Conservation (phyloP, 2,329 filamentous ascomycete species). For the Colletotrichum aenigma region DNA sequence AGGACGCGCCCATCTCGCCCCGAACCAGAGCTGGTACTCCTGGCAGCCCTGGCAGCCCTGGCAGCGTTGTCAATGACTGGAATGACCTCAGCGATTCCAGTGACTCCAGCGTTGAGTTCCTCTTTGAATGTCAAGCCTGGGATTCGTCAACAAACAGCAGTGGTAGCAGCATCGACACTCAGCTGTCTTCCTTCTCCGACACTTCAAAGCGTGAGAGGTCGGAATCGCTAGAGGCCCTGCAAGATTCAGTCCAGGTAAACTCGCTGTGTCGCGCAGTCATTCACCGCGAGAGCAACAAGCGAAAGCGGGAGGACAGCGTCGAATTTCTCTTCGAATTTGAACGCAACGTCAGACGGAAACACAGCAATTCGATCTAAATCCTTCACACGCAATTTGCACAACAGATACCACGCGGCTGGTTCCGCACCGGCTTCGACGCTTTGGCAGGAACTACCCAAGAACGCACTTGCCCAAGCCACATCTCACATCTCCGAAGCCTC, state of each 20-base stretch:
- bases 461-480: background rate
- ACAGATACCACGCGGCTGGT: background rate
- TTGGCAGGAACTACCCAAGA: background rate
- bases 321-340: slow-evolving; percentile 4
- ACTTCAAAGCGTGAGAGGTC: background rate
- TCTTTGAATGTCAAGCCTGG: background rate
- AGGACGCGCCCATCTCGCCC: background rate
- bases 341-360: background rate
- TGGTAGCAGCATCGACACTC: background rate
- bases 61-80: background rate
- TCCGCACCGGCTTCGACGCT: background rate
- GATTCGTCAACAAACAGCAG: background rate
- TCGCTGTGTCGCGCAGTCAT: background rate
- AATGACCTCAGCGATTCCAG: background rate
- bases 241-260: background rate
- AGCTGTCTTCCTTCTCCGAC: background rate
- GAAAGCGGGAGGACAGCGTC: background rate
- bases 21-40: background rate
- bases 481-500: background rate
- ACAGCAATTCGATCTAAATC: background rate
- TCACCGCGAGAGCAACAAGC: background rate
- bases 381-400: background rate
- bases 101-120: background rate
- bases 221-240: background rate
- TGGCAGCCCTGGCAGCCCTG: background rate